Evolutionary conservation across 2,329 filamentous ascomycete genomes (phyloP).

Genomic region (Didymella pomorum): DNA sequence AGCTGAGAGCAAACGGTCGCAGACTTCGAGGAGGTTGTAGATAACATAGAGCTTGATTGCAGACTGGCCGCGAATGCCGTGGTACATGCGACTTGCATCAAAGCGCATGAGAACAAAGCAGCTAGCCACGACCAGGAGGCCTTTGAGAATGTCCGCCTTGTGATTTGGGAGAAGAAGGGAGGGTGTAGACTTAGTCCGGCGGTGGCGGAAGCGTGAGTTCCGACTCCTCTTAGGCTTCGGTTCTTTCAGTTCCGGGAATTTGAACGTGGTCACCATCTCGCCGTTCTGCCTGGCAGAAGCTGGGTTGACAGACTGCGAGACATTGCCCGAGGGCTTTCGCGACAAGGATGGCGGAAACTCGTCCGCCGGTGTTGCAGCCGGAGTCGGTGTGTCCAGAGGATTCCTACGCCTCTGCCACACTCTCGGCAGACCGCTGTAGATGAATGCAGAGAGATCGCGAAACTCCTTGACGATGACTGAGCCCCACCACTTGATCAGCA

Average conservation of each 20-base stretch:
- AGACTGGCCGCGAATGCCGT: conserved; percentile 93
- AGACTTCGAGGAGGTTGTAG: conserved; percentile 95
- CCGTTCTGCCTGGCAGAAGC: conserved; percentile 36
- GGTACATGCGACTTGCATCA: conserved; percentile 97
- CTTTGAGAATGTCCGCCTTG: conserved; percentile 94
- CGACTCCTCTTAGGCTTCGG: conserved; percentile 38
- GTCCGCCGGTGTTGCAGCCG: conserved; percentile 38
- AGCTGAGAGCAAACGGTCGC: conserved; percentile 87
- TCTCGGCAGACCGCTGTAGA: conserved; percentile 80
- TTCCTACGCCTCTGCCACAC: conserved; percentile 73
- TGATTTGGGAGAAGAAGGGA: conserved; percentile 86
- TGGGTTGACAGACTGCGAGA: conserved; percentile 26
- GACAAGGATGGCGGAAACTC: conserved; percentile 38
- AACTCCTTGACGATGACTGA: conserved; percentile 75
- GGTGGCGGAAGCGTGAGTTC: conserved; percentile 62
- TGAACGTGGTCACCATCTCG: conserved; percentile 33
- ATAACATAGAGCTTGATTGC: conserved; percentile 99
- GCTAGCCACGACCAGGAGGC: conserved; percentile 84
- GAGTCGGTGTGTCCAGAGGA: conserved; percentile 42
- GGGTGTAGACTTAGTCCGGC: conserved; percentile 81
- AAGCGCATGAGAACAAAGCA: conserved; percentile 86
- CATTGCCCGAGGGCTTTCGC: conserved; percentile 36
- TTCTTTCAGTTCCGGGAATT: conserved; percentile 41
- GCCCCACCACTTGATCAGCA: conserved; percentile 81
- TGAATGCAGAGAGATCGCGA: conserved; percentile 75